Evolutionary conservation across 768 basidiomycete species (phyloP).

Genomic region (Russula lepida): DNA sequence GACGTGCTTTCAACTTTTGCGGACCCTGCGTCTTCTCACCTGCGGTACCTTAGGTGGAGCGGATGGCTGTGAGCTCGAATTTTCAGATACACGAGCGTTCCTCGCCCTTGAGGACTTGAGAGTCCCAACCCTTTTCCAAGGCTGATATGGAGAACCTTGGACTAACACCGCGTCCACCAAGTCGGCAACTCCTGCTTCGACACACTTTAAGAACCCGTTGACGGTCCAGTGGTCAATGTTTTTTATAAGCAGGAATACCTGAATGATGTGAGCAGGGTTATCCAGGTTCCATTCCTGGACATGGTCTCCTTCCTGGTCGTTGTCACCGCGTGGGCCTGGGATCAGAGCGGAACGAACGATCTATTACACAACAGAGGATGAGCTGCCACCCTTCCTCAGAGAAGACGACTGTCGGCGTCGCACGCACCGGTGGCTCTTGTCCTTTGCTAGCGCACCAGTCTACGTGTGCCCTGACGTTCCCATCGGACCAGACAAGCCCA

Average conservation of each 20-base stretch:
- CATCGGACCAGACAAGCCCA: slow-evolving; percentile 47
- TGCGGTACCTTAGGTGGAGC: background rate
- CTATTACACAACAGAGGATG: slow-evolving; percentile 24
- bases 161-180: slow-evolving; percentile 31
- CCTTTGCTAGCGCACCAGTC: slow-evolving; percentile 39
- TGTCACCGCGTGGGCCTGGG: slow-evolving; percentile 24
- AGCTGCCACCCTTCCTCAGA: background rate
- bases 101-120: slow-evolving; percentile 16
- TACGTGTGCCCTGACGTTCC: slow-evolving; percentile 44
- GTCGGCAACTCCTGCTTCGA: slow-evolving; percentile 33
- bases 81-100: slow-evolving; percentile 30
- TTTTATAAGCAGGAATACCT: slow-evolving; percentile 43
- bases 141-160: slow-evolving; percentile 30
- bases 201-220: slow-evolving; percentile 33
- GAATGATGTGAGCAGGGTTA: slow-evolving; percentile 36
- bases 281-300: slow-evolving; percentile 47
- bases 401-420: background rate
- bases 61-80: slow-evolving; percentile 21
- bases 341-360: slow-evolving; percentile 43
- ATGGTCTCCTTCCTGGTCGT: slow-evolving; percentile 21
- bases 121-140: slow-evolving; percentile 41
- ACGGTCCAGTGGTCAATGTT: slow-evolving; percentile 49
- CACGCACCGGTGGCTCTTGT: slow-evolving; percentile 4
- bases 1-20: slow-evolving; percentile 1
- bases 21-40: background rate